Conservation (phyloP, 345 rosid genomes). For the Lumnitzera littorea region DNA sequence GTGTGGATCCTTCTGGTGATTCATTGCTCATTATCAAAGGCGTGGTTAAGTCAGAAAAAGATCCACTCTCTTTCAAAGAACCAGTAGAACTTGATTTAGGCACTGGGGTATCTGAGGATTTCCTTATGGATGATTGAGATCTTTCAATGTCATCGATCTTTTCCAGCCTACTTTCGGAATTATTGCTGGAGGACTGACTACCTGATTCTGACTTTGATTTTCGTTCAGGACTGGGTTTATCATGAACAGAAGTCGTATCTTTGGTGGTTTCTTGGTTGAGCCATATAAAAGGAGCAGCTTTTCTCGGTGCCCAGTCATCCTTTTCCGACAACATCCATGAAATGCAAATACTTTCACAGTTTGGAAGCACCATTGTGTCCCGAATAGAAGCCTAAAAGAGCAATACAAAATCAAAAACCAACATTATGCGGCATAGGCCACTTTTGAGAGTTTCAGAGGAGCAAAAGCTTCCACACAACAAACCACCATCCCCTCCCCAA, state of each 20-base stretch:
- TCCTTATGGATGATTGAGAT: conserved; percentile 15
- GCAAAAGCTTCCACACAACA: no score
- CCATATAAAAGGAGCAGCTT: conserved; percentile 84
- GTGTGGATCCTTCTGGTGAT: conserved; percentile 20
- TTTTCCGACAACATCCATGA: conserved; percentile 89
- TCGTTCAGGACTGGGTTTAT: conserved; percentile 19
- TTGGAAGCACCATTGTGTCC: conserved; percentile 89
- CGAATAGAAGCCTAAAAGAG: conserved; percentile 51
- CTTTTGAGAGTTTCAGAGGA: background rate
- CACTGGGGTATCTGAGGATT: conserved; percentile 12
- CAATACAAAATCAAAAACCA: background rate
- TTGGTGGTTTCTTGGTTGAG: conserved; percentile 52
- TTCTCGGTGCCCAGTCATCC: conserved; percentile 77
- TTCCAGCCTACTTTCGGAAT: conserved; percentile 31
- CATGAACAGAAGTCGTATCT: conserved; percentile 23
- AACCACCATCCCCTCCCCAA: no score
- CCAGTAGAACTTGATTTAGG: conserved; percentile 14
- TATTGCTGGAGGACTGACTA: conserved; percentile 11
- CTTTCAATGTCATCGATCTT: conserved; percentile 17
- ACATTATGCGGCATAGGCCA: background rate
- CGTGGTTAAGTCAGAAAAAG: conserved; percentile 41
- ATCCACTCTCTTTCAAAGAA: conserved; percentile 18
- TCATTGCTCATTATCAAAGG: conserved; percentile 41
- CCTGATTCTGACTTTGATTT: conserved; percentile 28
- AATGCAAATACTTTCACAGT: conserved; percentile 62